Base-by-base conservation (phyloP, 2,329 filamentous ascomycete species). In the Ilyonectria mors-panacis region DNA sequence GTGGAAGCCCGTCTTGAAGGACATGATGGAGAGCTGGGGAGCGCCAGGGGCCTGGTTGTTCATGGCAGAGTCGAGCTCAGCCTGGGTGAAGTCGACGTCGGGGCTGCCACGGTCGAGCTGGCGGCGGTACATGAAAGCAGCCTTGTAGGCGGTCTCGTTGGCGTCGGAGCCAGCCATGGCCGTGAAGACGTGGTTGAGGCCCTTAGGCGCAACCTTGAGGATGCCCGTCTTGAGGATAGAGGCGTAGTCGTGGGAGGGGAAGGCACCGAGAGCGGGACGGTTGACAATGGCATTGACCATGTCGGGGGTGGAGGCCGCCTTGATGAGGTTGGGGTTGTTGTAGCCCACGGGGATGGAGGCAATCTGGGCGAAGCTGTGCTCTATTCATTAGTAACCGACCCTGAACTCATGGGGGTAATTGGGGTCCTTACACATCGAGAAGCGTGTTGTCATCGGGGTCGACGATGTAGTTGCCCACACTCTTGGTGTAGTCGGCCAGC, bases 141-240 rank as follows among this genome's bases (percentile, higher is more conserved):
- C 94, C 85, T 97, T 97, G 89, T 94, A 97, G 48, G 95, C 95
- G 37, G 93, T 93, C 85, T 97, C 95, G 84, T 97, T 97, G 82
- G 94, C 94, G 77, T 97, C 94, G 21, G 94, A 97, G 68, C 94
- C 94, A 60, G 94, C 90, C 86, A 94, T 92, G 71, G 92, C 94
- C 19, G 94, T 97, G 84, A 97, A 97, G 74, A 97, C 94, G 81
- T 97, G 93, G 85, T 94, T 84, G 70, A 95, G 84, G 37, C 94
- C 94, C 79, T 92, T 92, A 66, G 94, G 95, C 0, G 94, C 94
- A 55, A 93, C 94, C 76, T 89, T 91, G 74, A 98, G 89, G 69
- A 97, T 89, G 75, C 94, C 94, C 2, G 91, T 89, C 82, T 93
- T 90, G 75, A 97, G 89, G 70, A 96, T 89, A 35, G 92, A 83